Percentiles rank a stretch among this genome's conserved stretches.
phyloP scores from a whole-genome alignment of 345 rosid species.

The Erysimum cheiranthoides region DNA sequence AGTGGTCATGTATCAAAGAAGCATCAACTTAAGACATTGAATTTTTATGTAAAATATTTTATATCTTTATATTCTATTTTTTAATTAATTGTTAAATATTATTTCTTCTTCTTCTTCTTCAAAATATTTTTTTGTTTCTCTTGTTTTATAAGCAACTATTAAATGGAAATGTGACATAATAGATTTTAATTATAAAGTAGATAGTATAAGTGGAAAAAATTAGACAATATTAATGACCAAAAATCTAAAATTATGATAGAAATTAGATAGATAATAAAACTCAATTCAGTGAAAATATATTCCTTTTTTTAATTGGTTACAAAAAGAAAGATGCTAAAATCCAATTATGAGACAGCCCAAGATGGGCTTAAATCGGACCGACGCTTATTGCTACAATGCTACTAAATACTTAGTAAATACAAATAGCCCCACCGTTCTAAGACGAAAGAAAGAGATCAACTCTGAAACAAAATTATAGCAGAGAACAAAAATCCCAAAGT shows the following conservation, averaged over 20 bases:
- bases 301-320: no score
- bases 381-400: not conserved
- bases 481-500: slow-evolving; percentile 7
- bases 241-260: not conserved
- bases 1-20: not conserved
- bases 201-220: not conserved
- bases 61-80: not conserved
- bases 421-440: not conserved
- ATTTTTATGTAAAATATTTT: no score
- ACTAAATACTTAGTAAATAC: not conserved
- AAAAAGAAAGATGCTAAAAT: no score
- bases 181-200: not conserved
- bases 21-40: no score
- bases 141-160: not conserved
- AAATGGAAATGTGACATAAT: not conserved
- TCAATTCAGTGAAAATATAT: not conserved
- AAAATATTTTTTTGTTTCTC: not conserved
- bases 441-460: slow-evolving; percentile 10
- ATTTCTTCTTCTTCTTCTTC: not conserved
- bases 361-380: slow-evolving; percentile 42
- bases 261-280: not conserved
- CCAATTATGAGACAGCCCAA: not conserved
- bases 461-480: slow-evolving; percentile 17
- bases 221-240: not conserved
- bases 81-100: no score